Evolutionary conservation across 306 rosid genomes (phyloP), one percentile per base, ranked within the genome.

Genomic region (Rosa multiflora): DNA sequence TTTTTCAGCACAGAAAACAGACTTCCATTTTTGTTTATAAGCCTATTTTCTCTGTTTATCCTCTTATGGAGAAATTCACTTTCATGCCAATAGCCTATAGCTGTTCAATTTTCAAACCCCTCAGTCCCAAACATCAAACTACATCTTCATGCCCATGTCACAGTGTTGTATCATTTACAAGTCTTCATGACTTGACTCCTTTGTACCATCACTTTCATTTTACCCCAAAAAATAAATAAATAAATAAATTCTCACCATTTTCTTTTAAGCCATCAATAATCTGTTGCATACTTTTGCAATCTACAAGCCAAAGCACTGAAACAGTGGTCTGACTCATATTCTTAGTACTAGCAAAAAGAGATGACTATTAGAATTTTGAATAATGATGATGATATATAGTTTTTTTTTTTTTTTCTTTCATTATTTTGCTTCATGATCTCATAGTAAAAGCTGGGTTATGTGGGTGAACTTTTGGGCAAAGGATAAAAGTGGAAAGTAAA

Each of bases 71-170:
- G 71, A 39, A 8, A 6, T 2, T 35, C 71, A 5, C 71, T 39
- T 67, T 39, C 23, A 18, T 29, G 47, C 71, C 46, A 39, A 37
- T 37, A 39, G 44, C 10, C 23, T 4, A 66, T 13, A 15, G 23
- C 44, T 67, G 71, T 39, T 67, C 46, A 67, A 67, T 67, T 67
- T 67, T 67, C 71, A 67, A 67, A 67, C 26, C 71, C 71, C 14
- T 26, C 5, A 39, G 71, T 39, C 71, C 48, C 29, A 67, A 64
- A 62, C 68, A 62, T 26, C 40, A 62, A 62, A 26, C 67, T 26
- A 26, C 37, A 62, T 62, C 40, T 64, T 35, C 71, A 67, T 67
- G 44, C 70, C 70, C 48, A 67, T 67, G 71, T 67, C 71, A 67
- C 71, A 15, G 1, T 37, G 9, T 67, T 67, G 71, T 39, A 67